Percentiles rank a stretch among this genome's conserved stretches.
phyloP scores from a whole-genome alignment of 257 asterid species.

The Mentha longifolia region DNA sequence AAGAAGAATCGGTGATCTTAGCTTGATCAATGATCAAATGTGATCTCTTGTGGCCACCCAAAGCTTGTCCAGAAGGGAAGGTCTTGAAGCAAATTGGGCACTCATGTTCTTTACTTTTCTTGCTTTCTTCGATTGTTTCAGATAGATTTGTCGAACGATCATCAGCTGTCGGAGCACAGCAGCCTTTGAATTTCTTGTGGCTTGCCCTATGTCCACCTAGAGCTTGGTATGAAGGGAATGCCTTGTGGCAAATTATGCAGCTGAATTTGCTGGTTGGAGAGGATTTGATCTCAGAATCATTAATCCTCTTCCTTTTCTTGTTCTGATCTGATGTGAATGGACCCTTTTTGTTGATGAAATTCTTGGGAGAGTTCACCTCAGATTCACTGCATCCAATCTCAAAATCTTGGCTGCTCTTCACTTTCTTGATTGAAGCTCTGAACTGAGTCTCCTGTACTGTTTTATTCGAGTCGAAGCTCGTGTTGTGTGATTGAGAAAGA shows the following conservation, averaged over 20 bases:
- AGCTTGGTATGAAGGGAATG: constrained; percentile 75
- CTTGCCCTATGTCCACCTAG: constrained; percentile 91
- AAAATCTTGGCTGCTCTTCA: no score
- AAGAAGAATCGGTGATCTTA: constrained; percentile 33
- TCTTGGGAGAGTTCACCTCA: constrained; percentile 44
- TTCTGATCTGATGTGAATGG: constrained; percentile 33
- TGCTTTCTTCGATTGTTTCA: constrained; percentile 23
- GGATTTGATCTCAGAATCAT: not conserved
- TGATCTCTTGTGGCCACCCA: constrained; percentile 90
- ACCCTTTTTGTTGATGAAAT: constrained; percentile 23
- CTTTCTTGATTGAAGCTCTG: no score
- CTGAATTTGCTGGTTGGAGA: constrained; percentile 41
- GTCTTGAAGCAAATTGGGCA: constrained; percentile 75
- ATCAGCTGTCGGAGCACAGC: constrained; percentile 50
- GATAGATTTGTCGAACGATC: constrained; percentile 22
- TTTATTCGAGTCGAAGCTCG: constrained; percentile 21
- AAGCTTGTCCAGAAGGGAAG: constrained; percentile 80
- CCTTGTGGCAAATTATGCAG: constrained; percentile 62
- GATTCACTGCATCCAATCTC: constrained; percentile 23
- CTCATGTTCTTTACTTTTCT: constrained; percentile 52
- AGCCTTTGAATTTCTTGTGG: constrained; percentile 69
- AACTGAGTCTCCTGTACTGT: no score
- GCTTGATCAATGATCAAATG: constrained; percentile 52
- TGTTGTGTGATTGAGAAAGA: constrained; percentile 1
- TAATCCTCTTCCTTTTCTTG: constrained; percentile 38